Evolutionary conservation across 495 filamentous ascomycete genomes (phyloP).

Genomic region (Hyaloscypha finlandica): DNA sequence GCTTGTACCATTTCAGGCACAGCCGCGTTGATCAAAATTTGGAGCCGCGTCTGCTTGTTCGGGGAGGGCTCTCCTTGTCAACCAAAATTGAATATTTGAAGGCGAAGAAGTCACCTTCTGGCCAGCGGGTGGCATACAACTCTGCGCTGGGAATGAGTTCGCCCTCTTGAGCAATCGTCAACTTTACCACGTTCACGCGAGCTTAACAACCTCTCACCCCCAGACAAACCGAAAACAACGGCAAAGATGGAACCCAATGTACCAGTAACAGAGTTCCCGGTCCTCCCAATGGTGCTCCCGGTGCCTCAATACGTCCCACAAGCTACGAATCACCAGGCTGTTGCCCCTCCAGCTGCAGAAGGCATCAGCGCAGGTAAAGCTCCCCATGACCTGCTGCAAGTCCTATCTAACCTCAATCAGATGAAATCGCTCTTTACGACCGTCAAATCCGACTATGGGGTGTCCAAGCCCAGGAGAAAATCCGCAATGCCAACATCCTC

Average conservation of each 20-base stretch:
- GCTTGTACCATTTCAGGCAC: neutral
- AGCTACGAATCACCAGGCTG: neutral
- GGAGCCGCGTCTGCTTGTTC: slow-evolving; percentile 5
- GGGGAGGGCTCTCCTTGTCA: neutral
- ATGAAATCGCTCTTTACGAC: slow-evolving; percentile 97
- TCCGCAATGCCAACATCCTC: slow-evolving; percentile 88
- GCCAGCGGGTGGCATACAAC: neutral
- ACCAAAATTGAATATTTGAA: neutral
- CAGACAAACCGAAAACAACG: neutral
- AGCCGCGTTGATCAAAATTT: slow-evolving; percentile 3
- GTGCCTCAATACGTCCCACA: slow-evolving; percentile 1
- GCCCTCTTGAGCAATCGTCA: neutral
- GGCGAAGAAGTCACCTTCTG: neutral
- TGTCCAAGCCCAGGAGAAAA: slow-evolving; percentile 85
- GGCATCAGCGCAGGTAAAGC: slow-evolving; percentile 33
- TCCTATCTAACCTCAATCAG: slow-evolving; percentile 43
- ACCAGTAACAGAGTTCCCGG: neutral
- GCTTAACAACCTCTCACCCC: neutral
- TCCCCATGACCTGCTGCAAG: neutral
- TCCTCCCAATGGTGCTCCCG: neutral
- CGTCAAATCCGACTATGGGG: slow-evolving; percentile 99
- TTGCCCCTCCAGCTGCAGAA: slow-evolving; percentile 7
- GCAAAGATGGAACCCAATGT: neutral
- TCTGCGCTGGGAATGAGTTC: neutral
- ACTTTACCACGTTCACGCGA: neutral